A percentile compares a stretch with the other conserved stretches of the same genome.
Evolutionary conservation across 2,329 filamentous ascomycete genomes (phyloP).

Genomic region (Aureobasidium sp.): DNA sequence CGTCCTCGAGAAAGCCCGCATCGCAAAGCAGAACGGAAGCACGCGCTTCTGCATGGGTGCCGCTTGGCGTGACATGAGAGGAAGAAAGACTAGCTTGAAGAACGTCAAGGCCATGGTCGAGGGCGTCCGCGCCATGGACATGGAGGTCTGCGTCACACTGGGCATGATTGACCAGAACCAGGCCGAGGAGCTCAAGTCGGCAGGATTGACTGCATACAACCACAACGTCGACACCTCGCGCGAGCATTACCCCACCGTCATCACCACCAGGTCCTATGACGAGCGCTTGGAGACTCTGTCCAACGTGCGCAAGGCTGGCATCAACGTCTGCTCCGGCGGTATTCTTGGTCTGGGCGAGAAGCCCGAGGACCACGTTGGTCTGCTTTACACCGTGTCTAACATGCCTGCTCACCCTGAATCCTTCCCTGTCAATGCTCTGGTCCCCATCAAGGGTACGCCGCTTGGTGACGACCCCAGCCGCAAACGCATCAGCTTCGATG

Average conservation of each 20-base stretch:
- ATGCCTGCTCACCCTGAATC: slow-evolving; percentile 78
- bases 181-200: slow-evolving; percentile 72
- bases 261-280: slow-evolving; percentile 79
- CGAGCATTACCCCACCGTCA: slow-evolving; percentile 80
- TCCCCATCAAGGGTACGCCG: slow-evolving; percentile 84
- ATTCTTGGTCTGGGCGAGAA: slow-evolving; percentile 80
- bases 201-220: slow-evolving; percentile 85
- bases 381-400: slow-evolving; percentile 74
- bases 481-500: slow-evolving; percentile 65
- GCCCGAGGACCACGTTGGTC: slow-evolving; percentile 68
- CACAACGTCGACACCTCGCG: slow-evolving; percentile 88
- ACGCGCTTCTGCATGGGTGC: slow-evolving; percentile 94
- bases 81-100: slow-evolving; percentile 71
- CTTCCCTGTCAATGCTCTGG: slow-evolving; percentile 84
- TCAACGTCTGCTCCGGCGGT: slow-evolving; percentile 84
- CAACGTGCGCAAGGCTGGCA: slow-evolving; percentile 75
- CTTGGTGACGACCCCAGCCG: slow-evolving; percentile 52
- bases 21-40: slow-evolving; percentile 74
- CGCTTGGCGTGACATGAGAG: slow-evolving; percentile 89
- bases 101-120: slow-evolving; percentile 82
- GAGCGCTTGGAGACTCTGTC: slow-evolving; percentile 72
- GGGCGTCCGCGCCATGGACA: slow-evolving; percentile 70
- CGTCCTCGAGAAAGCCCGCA: slow-evolving; percentile 68
- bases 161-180: slow-evolving; percentile 69
- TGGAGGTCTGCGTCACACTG: slow-evolving; percentile 90